phyloP scores from a whole-genome alignment of 2,329 filamentous ascomycete species.

The Microdochium nivale region DNA sequence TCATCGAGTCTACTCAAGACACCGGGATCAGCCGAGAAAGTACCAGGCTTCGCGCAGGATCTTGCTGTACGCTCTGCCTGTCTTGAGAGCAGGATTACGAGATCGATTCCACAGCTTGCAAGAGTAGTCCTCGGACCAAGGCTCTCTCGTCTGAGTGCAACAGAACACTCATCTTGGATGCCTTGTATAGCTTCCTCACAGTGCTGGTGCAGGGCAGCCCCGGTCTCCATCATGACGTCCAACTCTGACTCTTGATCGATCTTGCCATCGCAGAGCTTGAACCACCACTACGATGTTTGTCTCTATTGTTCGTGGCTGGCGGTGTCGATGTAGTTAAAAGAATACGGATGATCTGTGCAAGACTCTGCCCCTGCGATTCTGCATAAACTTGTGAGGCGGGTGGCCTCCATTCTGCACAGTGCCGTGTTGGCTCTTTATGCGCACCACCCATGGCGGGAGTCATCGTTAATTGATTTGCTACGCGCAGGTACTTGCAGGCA shows the following conservation, averaged over 20 bases:
- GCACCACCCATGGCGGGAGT: background rate
- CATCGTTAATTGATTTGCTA: background rate
- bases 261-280: too few relatives aligned
- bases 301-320: too few relatives aligned
- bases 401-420: background rate
- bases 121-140: constrained; percentile 1
- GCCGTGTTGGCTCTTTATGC: background rate
- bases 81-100: constrained; percentile 16
- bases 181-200: constrained; percentile 11
- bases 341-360: too few relatives aligned
- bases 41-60: constrained; percentile 5
- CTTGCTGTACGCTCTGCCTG: constrained; percentile 7
- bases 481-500: background rate
- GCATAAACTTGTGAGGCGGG: too few relatives aligned
- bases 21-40: constrained; percentile 10
- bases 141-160: constrained; percentile 4
- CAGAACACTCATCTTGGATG: constrained; percentile 14
- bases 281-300: too few relatives aligned
- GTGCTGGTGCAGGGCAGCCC: background rate
- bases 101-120: constrained; percentile 13
- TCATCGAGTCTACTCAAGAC: constrained; percentile 41
- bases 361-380: too few relatives aligned
- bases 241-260: too few relatives aligned
- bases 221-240: background rate
- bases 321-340: too few relatives aligned